Conservation (phyloP, 75 land plant species). For the Cryptomeria japonica region DNA sequence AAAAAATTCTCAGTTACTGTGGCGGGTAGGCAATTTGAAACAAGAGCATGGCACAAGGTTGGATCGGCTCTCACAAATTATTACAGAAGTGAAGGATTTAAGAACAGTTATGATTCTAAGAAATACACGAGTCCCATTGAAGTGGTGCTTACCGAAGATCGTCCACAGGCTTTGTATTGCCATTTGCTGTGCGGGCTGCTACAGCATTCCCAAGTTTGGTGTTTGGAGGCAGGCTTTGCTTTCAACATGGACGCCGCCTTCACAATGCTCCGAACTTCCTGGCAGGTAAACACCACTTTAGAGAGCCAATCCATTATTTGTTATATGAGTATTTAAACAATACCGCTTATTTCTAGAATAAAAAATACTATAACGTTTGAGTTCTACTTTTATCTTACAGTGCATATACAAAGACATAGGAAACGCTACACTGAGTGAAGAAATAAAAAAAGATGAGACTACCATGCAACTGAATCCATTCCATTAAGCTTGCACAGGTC, state of each 20-base stretch:
- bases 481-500: not conserved
- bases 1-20: not conserved
- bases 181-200: slow-evolving; percentile 1
- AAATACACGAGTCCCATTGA: slow-evolving; percentile 1
- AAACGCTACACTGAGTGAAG: too few species aligned
- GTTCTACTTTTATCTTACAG: too few species aligned
- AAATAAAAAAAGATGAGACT: too few species aligned
- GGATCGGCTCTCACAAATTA: slow-evolving; percentile 3
- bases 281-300: slow-evolving; percentile 2
- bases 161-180: not conserved
- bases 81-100: not conserved
- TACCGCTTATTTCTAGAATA: too few species aligned
- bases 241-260: not conserved
- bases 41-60: not conserved
- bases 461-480: not conserved
- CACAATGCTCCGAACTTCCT: not conserved
- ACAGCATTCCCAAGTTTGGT: not conserved
- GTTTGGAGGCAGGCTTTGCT: not conserved
- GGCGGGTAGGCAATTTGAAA: not conserved
- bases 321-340: too few species aligned
- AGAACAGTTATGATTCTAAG: not conserved
- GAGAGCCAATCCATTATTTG: too few species aligned
- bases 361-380: too few species aligned
- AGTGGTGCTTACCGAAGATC: not conserved
- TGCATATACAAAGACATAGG: too few species aligned